Evolutionary conservation across 805 yeast genomes (phyloP).

Genomic region (Clavispora carvajalis): DNA sequence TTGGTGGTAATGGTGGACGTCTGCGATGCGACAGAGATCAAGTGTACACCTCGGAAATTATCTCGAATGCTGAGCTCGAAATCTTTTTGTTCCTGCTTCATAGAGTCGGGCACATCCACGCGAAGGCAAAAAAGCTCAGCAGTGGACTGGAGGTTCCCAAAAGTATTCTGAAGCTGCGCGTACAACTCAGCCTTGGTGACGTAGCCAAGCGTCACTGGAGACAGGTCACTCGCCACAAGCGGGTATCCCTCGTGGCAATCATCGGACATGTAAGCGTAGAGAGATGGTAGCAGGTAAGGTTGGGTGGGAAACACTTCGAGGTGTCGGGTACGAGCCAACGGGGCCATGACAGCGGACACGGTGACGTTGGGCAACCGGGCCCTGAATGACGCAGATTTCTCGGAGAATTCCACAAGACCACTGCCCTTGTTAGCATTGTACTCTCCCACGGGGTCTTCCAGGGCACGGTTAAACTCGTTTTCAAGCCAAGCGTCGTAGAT

Average conservation of each 20-base stretch:
- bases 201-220: constrained; percentile 32
- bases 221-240: constrained; percentile 18
- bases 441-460: constrained; percentile 2
- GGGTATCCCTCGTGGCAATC: constrained; percentile 42
- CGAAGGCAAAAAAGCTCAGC: constrained; percentile 9
- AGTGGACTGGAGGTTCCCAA: constrained; percentile 13
- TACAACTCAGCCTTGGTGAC: constrained; percentile 25
- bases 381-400: constrained; percentile 22
- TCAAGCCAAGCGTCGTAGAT: constrained; percentile 53
- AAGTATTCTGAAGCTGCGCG: constrained; percentile 7
- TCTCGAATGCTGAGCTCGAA: constrained; percentile 5
- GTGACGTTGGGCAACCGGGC: constrained; percentile 30
- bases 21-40: constrained; percentile 7
- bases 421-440: constrained; percentile 34
- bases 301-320: constrained; percentile 22
- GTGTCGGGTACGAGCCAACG: constrained; percentile 23
- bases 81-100: constrained; percentile 2
- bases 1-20: constrained; percentile 22
- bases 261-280: constrained; percentile 20
- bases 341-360: constrained; percentile 26
- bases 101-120: constrained; percentile 5
- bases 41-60: constrained; percentile 1
- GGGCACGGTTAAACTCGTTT: constrained; percentile 22
- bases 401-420: constrained; percentile 32
- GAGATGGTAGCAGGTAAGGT: constrained; percentile 19